Percentiles rank a stretch among this genome's conserved stretches.
These are phyloP conservation scores for Candida neerlandica DNA, from an alignment of 1,139 yeast species.

Conservation along the genomic window DNA sequence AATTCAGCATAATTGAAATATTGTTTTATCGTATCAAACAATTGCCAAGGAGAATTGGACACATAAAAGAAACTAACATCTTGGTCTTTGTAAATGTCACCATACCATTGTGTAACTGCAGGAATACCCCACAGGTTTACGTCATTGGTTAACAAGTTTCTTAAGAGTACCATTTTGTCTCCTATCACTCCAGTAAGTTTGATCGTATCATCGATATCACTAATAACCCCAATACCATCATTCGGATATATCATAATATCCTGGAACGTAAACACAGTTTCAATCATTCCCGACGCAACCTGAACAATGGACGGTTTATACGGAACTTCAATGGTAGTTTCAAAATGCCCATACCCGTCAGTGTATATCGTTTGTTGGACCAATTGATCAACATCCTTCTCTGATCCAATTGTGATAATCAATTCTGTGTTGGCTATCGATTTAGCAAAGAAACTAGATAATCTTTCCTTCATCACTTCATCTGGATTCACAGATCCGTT, in stretches of 20 bases:
- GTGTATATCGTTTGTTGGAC: slow-evolving; percentile 39
- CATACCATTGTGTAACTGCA: slow-evolving; percentile 74
- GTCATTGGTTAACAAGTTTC: slow-evolving; percentile 72
- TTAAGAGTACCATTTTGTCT: slow-evolving; percentile 78
- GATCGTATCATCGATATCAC: slow-evolving; percentile 94
- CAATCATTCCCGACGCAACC: slow-evolving; percentile 43
- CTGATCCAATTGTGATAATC: slow-evolving; percentile 55
- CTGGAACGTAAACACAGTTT: slow-evolving; percentile 48
- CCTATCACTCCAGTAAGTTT: slow-evolving; percentile 89
- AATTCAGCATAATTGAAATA: slow-evolving; percentile 58
- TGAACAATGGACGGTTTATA: slow-evolving; percentile 58
- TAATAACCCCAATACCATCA: slow-evolving; percentile 70
- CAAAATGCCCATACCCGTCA: slow-evolving; percentile 64
- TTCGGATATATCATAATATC: slow-evolving; percentile 45
- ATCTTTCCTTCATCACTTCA: slow-evolving; percentile 52
- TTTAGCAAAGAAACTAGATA: slow-evolving; percentile 62
- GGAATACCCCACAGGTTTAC: slow-evolving; percentile 69
- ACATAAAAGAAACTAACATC: slow-evolving; percentile 81
- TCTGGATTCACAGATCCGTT: slow-evolving; percentile 22
- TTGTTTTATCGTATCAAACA: slow-evolving; percentile 64
- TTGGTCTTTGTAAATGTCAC: slow-evolving; percentile 32
- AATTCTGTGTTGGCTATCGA: slow-evolving; percentile 57
- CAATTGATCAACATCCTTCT: slow-evolving; percentile 22
- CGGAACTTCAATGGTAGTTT: slow-evolving; percentile 46
- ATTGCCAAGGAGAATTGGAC: slow-evolving; percentile 93